A percentile compares a stretch with the other conserved stretches of the same genome.
Evolutionary conservation across 2,329 filamentous ascomycete species (phyloP).

Genomic region (Diaporthe eres): DNA sequence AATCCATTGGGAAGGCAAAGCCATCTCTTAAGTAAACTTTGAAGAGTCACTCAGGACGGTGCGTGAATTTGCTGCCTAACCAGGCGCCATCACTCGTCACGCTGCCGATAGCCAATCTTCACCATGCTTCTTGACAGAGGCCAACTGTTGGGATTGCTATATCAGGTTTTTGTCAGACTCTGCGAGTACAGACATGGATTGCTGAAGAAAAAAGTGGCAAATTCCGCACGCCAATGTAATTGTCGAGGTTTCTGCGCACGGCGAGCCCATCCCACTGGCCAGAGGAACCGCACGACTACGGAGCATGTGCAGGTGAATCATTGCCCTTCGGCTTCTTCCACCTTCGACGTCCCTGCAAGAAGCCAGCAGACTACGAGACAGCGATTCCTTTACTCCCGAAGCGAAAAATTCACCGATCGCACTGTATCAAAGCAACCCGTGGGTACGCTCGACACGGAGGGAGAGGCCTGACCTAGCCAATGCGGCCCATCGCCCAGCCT

Average conservation of each 20-base stretch:
- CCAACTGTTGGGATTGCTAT: background rate
- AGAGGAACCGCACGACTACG: background rate
- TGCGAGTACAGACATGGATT: background rate
- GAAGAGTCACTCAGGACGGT: background rate
- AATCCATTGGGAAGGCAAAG: background rate
- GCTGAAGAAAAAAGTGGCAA: background rate
- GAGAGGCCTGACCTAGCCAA: background rate
- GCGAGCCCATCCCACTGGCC: background rate
- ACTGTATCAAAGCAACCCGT: background rate
- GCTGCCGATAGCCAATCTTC: background rate
- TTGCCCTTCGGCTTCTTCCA: background rate
- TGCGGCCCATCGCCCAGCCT: background rate
- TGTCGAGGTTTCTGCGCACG: too few relatives aligned
- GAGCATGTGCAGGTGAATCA: constrained; percentile 10
- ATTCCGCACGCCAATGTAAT: background rate
- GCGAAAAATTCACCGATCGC: background rate
- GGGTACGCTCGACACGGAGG: background rate
- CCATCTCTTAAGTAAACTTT: background rate
- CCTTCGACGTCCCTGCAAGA: background rate
- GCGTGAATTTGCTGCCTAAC: background rate
- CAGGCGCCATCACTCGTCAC: background rate
- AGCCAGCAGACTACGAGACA: background rate
- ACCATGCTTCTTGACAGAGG: background rate
- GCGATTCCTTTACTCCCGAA: background rate
- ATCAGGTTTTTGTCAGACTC: background rate